Percentiles rank a stretch among this genome's conserved stretches.
phyloP scores from a whole-genome alignment of 257 asterid species.

The Nicotiana tabacum region DNA sequence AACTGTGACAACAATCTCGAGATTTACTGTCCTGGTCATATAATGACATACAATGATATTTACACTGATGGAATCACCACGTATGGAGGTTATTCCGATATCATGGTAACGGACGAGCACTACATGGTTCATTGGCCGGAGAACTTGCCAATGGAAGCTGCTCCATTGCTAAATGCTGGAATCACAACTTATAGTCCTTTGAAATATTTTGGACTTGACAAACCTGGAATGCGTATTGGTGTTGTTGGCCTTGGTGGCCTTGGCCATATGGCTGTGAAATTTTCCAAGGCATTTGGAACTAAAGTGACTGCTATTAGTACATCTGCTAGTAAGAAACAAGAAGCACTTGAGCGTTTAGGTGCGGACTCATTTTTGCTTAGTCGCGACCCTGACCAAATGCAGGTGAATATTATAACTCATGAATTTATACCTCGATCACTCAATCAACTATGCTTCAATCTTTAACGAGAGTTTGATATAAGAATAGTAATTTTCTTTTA shows the following conservation, averaged over 20 bases:
- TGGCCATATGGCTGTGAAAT: constrained; percentile 29
- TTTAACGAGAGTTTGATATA: background rate
- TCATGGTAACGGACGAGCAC: constrained; percentile 24
- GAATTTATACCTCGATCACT: background rate
- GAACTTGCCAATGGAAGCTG: constrained; percentile 23
- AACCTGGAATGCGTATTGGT: constrained; percentile 21
- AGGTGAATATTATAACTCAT: background rate
- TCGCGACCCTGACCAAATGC: constrained; percentile 10
- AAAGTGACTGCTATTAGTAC: constrained; percentile 27
- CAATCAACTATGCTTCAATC: background rate
- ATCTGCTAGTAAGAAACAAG: constrained; percentile 17
- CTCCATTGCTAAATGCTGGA: constrained; percentile 23
- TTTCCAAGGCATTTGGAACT: constrained; percentile 22
- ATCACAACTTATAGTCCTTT: constrained; percentile 26
- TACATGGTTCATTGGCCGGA: constrained; percentile 21
- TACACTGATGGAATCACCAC: constrained; percentile 11
- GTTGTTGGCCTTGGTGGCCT: constrained; percentile 31
- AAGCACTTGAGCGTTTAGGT: constrained; percentile 13
- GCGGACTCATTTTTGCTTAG: constrained; percentile 19
- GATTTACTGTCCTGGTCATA: background rate
- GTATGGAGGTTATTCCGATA: constrained; percentile 23
- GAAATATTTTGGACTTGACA: constrained; percentile 20
- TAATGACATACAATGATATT: constrained; percentile 8
- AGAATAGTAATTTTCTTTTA: background rate
- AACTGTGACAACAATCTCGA: constrained; percentile 12